A percentile compares a stretch with the other conserved stretches of the same genome.
Conservation (phyloP, 306 rosid genomes). For the Prunus campanulata region DNA sequence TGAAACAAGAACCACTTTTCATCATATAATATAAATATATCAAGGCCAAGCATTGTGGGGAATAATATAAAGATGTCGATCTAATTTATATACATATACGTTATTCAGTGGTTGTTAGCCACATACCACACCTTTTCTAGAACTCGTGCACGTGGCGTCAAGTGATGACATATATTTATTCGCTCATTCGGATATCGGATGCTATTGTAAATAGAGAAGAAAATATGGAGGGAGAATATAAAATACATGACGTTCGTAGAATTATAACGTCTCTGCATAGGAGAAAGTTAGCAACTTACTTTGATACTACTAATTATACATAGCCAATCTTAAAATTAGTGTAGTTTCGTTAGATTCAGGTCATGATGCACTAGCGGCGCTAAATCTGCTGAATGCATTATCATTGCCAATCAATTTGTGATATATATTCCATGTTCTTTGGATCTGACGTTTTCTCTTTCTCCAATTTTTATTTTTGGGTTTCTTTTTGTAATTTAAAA, state of each 20-base stretch:
- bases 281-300: neutral
- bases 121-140: constrained; percentile 10
- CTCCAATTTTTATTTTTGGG: neutral
- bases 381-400: constrained; percentile 32
- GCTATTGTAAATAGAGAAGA: too few relatives aligned
- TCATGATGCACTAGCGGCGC: constrained; percentile 36
- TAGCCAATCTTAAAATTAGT: neutral
- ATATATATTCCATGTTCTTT: neutral
- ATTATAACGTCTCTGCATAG: too few relatives aligned
- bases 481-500: neutral
- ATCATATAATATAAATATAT: constrained; percentile 21
- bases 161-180: neutral
- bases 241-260: too few relatives aligned
- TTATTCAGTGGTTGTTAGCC: constrained; percentile 7
- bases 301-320: too few relatives aligned
- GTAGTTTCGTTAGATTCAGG: constrained; percentile 18
- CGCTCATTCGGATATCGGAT: too few relatives aligned
- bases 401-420: constrained; percentile 3
- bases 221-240: too few relatives aligned
- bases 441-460: constrained; percentile 3
- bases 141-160: constrained; percentile 8
- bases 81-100: neutral
- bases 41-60: constrained; percentile 1
- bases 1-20: constrained; percentile 41
- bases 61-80: constrained; percentile 24